phyloP scores from a whole-genome alignment of 306 rosid species.

The Acacia melanoxylon region DNA sequence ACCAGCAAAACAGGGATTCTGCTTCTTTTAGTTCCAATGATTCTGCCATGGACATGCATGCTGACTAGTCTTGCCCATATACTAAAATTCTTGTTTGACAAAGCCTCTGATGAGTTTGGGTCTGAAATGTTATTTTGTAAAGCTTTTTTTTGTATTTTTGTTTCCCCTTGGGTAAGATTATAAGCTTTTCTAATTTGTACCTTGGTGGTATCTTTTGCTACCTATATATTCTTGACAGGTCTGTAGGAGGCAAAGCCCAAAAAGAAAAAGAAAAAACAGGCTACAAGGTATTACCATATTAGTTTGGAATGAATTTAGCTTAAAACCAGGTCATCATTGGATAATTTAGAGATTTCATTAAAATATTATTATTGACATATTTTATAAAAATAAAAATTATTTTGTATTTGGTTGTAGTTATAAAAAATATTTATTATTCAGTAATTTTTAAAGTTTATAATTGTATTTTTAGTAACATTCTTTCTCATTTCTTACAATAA shows the following conservation, averaged over 20 bases:
- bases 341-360: too few species aligned
- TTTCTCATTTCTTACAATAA: too few species aligned
- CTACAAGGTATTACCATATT: neutral
- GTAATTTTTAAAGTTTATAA: too few species aligned
- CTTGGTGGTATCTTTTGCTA: constrained; percentile 25
- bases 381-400: too few species aligned
- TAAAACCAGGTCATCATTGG: too few species aligned
- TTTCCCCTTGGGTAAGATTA: neutral
- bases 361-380: too few species aligned
- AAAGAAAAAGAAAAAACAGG: neutral
- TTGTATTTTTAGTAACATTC: too few species aligned
- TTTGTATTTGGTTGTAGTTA: too few species aligned
- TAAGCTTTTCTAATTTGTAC: constrained; percentile 20
- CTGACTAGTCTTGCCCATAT: constrained; percentile 59
- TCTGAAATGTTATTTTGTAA: constrained; percentile 44
- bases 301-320: too few species aligned
- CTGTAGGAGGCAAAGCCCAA: constrained; percentile 10
- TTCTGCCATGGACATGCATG: constrained; percentile 87
- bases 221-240: neutral
- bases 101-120: constrained; percentile 36
- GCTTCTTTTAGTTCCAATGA: constrained; percentile 62
- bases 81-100: constrained; percentile 29
- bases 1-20: constrained; percentile 57
- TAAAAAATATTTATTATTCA: too few species aligned
- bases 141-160: constrained; percentile 19